phyloP scores from a whole-genome alignment of 1,284 basidiomycete genomes.

The Cystobasidium pallidum region DNA sequence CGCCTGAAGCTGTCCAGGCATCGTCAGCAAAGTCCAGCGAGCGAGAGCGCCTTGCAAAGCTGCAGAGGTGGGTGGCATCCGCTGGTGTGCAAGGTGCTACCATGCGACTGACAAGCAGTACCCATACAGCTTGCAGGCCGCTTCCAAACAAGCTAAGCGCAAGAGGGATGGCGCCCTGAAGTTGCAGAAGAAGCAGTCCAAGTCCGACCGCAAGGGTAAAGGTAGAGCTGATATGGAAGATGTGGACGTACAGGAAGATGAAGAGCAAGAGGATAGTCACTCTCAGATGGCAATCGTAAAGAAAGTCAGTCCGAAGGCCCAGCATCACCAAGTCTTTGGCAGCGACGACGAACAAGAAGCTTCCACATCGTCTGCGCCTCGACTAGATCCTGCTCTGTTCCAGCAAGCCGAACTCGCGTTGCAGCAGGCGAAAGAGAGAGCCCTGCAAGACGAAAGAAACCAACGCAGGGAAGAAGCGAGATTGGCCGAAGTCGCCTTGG shows the following conservation, averaged over 20 bases:
- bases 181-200: constrained; percentile 21
- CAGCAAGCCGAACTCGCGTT: constrained; percentile 36
- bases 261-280: neutral
- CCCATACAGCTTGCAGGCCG: neutral
- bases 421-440: constrained; percentile 22
- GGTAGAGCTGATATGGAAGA: constrained; percentile 16
- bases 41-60: constrained; percentile 16
- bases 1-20: constrained; percentile 31
- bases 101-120: neutral
- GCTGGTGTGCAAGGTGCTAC: too few relatives aligned
- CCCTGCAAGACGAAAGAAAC: constrained; percentile 7
- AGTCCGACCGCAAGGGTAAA: constrained; percentile 23
- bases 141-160: constrained; percentile 1
- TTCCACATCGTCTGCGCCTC: neutral
- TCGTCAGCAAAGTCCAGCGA: constrained; percentile 21
- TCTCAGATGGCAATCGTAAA: neutral
- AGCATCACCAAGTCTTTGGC: constrained; percentile 11
- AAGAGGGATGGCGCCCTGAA: constrained; percentile 17
- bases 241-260: neutral
- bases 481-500: neutral
- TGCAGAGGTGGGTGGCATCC: constrained; percentile 7
- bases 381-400: constrained; percentile 40
- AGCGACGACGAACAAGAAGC: neutral
- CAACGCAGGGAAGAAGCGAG: neutral
- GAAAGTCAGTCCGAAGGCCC: neutral